Evolutionary conservation across 768 basidiomycete species (phyloP), one percentile per base, ranked within the genome.

Genomic region (Mycena olivaceomarginata): DNA sequence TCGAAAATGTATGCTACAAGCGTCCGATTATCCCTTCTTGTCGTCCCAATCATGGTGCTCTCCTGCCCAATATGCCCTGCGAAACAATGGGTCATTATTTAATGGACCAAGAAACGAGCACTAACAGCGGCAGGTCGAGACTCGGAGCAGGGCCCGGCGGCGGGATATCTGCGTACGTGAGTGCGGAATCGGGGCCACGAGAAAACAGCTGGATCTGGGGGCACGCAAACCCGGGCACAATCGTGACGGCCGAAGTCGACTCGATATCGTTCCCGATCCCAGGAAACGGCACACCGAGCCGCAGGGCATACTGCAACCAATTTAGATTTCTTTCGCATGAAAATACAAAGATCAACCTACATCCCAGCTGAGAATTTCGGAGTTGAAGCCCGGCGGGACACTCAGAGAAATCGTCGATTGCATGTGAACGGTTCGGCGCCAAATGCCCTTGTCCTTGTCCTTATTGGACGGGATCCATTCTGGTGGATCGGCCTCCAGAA

Each of bases 371-470:
- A 75, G 48, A 10, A 41, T 37, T 11, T 69, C 37, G 31, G 39
- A 45, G 48, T 39, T 57, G 37, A 15, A 64, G 11, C 67, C 62
- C 11, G 74, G 74, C 41, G 74, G 67, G 15, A 75, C 45, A 37
- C 67, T 46, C 22, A 75, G 57, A 25, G 37, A 65, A 16, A 75
- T 56, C 48, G 62, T 16, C 25, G 62, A 63, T 39, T 69, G 62
- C 67, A 75, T 65, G 74, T 70, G 74, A 16, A 75, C 68, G 5
- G 68, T 70, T 20, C 74, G 74, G 18, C 68, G 60, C 74, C 74
- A 75, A 5, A 75, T 22, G 40, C 74, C 74, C 31, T 70, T 75
- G 51, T 48, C 43, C 51, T 66, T 75, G 60, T 71, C 59, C 2
- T 39, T 20, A 9, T 57, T 5, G 1, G 18, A 39, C 43, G 51